Conservation (phyloP, 2,329 filamentous ascomycete species). For the Fusarium tupiense region DNA sequence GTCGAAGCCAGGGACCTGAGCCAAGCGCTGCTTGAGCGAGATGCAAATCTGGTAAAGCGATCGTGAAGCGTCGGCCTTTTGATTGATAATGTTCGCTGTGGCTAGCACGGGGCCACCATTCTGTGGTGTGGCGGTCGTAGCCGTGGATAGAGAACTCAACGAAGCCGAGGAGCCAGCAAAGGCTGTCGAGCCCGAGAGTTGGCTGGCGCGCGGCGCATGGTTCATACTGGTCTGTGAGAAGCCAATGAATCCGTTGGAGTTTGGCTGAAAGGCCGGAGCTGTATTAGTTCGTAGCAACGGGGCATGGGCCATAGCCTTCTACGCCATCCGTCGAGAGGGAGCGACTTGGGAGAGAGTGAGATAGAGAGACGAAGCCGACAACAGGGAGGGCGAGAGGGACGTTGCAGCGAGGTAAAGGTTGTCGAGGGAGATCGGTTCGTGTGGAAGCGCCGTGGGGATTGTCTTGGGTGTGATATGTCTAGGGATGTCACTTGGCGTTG, state of each 20-base stretch:
- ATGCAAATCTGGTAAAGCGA: conserved; percentile 97
- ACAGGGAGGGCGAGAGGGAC: conserved; percentile 17
- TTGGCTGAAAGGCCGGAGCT: conserved; percentile 62
- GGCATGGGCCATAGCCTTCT: conserved; percentile 67
- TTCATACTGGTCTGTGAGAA: conserved; percentile 60
- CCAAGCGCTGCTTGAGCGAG: conserved; percentile 81
- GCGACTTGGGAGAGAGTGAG: neutral
- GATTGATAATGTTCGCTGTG: conserved; percentile 95
- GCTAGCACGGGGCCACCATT: conserved; percentile 74
- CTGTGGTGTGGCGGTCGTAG: conserved; percentile 55
- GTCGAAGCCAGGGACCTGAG: conserved; percentile 85
- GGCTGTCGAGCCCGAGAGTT: conserved; percentile 70
- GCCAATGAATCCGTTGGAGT: conserved; percentile 58
- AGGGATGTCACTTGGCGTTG: conserved; percentile 33
- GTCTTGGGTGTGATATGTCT: conserved; percentile 14
- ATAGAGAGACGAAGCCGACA: conserved; percentile 9
- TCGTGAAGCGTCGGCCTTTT: conserved; percentile 88
- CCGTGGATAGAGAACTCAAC: conserved; percentile 58
- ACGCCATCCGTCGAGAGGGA: conserved; percentile 52
- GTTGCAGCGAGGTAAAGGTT: conserved; percentile 4
- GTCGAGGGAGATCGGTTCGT: conserved; percentile 30
- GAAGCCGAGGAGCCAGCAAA: conserved; percentile 64
- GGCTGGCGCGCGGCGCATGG: conserved; percentile 65
- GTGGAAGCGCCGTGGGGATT: conserved; percentile 14
- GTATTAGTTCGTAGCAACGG: conserved; percentile 68